Base-by-base conservation (phyloP, 2,329 filamentous ascomycete species). In the Boeremia exigua region DNA sequence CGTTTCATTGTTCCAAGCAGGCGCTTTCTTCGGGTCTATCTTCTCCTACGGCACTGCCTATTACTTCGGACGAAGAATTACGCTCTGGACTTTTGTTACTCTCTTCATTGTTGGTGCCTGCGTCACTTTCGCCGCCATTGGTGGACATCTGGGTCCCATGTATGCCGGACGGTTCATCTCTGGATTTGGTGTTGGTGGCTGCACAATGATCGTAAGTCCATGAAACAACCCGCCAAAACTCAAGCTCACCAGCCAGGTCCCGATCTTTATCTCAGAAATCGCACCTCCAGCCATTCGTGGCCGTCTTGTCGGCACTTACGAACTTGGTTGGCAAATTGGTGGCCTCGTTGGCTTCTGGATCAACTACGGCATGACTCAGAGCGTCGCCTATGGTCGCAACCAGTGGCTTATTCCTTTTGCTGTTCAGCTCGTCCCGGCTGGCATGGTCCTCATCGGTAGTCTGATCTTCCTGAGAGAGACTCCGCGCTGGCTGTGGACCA, bases 1-100 rank as follows among this genome's bases (percentile, higher is more conserved):
- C 58, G 90, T 92, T 47, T 92, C 88, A 25, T 84, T 89, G 49
- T 93, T 91, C 77, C 91, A 94, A 75, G 91, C 90, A 9, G 90
- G 90, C 56, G 90, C 90, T 56, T 93, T 95, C 78, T 93, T 94
- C 65, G 91, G 91, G 46, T 85, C 87, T 8, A 67, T 74, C 27
- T 70, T 70, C 30, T 70, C 70, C 4, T 92, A 89, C 63, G 81
- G 79, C 8, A 82, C 85, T 30, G 86, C 84, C 28, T 86, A 88
- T 78, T 90, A 83, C 70, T 78, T 88, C 59, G 90, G 90, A 27
- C 84, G 90, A 19, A 85, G 84, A 66, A 83, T 56, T 23, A 56
- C 53, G 17, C 37, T 86, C 42, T 89, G 87, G 70, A 77, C 81
- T 2, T 49, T 82, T 30, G 63, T 93, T 60, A 38, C 43, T 4